phyloP scores from a whole-genome alignment of 805 yeast genomes.

The Candida tibetensis region DNA sequence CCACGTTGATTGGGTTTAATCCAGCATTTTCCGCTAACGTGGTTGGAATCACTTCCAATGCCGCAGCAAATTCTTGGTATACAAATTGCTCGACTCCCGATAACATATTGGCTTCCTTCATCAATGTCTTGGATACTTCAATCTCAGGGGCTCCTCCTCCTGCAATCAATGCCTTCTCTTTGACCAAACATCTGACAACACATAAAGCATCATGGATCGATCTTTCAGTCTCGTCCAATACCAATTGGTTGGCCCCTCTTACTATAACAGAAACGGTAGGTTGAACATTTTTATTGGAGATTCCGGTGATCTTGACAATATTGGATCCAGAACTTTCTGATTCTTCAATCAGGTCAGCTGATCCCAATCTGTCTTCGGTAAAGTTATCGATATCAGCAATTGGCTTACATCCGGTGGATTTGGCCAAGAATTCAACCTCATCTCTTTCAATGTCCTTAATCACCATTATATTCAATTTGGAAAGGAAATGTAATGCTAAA shows the following conservation, averaged over 20 bases:
- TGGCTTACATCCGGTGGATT: slow-evolving; percentile 90
- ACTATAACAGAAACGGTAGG: slow-evolving; percentile 86
- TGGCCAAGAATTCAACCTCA: slow-evolving; percentile 85
- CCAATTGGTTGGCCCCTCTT: slow-evolving; percentile 90
- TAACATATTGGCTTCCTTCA: slow-evolving; percentile 66
- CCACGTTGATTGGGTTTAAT: slow-evolving; percentile 83
- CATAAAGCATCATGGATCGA: slow-evolving; percentile 97
- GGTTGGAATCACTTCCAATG: slow-evolving; percentile 89
- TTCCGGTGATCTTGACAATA: slow-evolving; percentile 84
- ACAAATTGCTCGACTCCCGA: slow-evolving; percentile 89
- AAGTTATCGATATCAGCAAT: slow-evolving; percentile 93
- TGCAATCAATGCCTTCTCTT: slow-evolving; percentile 85
- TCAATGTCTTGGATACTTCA: slow-evolving; percentile 74
- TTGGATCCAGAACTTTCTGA: slow-evolving; percentile 85
- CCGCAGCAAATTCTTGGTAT: slow-evolving; percentile 88
- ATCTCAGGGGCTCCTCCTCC: slow-evolving; percentile 99
- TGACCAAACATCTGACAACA: slow-evolving; percentile 84
- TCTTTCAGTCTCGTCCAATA: slow-evolving; percentile 95
- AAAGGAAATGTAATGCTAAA: slow-evolving; percentile 87
- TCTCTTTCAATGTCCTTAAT: slow-evolving; percentile 95
- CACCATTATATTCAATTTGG: slow-evolving; percentile 91
- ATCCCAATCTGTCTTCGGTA: slow-evolving; percentile 88
- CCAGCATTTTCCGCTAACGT: slow-evolving; percentile 96
- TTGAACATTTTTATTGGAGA: slow-evolving; percentile 48
- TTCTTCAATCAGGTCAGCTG: slow-evolving; percentile 92